These are phyloP conservation scores for Aspergillus oerlinghausenensis DNA, from an alignment of 2,329 filamentous ascomycete species.

Conservation along the genomic window DNA sequence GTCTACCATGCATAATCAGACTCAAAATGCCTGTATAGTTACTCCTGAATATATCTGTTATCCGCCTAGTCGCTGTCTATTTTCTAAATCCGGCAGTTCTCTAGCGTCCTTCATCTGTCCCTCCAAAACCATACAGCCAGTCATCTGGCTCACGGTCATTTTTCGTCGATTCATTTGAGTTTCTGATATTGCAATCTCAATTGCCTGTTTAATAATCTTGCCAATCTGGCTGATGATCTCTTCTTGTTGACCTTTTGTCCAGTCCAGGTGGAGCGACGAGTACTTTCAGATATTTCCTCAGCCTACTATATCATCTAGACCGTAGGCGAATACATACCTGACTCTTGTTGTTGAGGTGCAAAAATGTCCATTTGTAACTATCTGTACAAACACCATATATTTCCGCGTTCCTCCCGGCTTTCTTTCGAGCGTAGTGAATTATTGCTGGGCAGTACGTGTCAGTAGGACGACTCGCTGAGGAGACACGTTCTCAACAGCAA, in stretches of 20 bases:
- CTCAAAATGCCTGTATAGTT: background rate
- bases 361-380: slow-evolving; percentile 1
- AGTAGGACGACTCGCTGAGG: background rate
- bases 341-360: background rate
- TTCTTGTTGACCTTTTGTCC: background rate
- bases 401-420: background rate
- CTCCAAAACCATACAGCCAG: background rate
- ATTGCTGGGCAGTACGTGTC: background rate
- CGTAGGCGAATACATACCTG: background rate
- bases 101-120: background rate
- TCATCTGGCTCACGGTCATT: background rate
- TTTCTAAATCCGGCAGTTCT: background rate
- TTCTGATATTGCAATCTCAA: background rate
- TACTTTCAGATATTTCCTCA: background rate
- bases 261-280: background rate
- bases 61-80: background rate
- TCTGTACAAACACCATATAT: slow-evolving; percentile 1
- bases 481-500: background rate
- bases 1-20: background rate
- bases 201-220: background rate
- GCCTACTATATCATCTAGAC: background rate
- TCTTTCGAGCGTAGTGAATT: background rate
- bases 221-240: background rate
- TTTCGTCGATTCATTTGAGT: background rate
- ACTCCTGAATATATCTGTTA: background rate